Conservation (phyloP, 352 stramenopile genomes). For the Globisporangium acanthophoron region DNA sequence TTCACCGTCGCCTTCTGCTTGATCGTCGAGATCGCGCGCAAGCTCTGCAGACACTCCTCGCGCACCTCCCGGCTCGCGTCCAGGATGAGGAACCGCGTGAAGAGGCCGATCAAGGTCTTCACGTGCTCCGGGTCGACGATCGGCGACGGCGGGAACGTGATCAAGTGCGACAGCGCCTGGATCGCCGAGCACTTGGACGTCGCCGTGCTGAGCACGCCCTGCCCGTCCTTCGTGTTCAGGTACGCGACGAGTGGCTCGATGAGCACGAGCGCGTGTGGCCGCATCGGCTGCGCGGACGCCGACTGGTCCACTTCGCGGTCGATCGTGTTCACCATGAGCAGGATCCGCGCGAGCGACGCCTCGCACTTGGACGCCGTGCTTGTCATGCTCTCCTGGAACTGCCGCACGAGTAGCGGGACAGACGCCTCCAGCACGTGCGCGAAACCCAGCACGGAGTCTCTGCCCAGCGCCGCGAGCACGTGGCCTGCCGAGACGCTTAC, state of each 20-base stretch:
- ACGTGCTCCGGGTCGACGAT: constrained; percentile 61
- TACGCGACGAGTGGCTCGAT: constrained; percentile 60
- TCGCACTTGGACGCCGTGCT: constrained; percentile 60
- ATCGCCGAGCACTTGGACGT: constrained; percentile 62
- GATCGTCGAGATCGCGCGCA: constrained; percentile 75
- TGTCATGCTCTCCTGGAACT: constrained; percentile 41
- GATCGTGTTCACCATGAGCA: constrained; percentile 77
- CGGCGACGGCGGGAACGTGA: constrained; percentile 75
- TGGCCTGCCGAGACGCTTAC: constrained; percentile 69
- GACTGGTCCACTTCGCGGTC: constrained; percentile 82
- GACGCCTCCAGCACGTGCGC: constrained; percentile 63
- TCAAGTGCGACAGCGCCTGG: constrained; percentile 61
- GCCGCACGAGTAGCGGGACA: constrained; percentile 55
- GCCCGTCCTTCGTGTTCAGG: constrained; percentile 27
- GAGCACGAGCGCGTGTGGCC: constrained; percentile 46
- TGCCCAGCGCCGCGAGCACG: constrained; percentile 60
- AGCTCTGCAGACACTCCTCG: constrained; percentile 50
- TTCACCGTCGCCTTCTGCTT: constrained; percentile 39
- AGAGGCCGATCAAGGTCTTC: constrained; percentile 66
- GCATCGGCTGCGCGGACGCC: constrained; percentile 62
- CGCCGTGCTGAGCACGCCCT: constrained; percentile 17
- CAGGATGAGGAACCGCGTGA: constrained; percentile 63
- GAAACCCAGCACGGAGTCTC: constrained; percentile 61
- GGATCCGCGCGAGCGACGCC: constrained; percentile 52
- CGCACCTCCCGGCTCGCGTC: constrained; percentile 63